Conservation (phyloP, 257 asterid genomes). For the Ilex asprella region DNA sequence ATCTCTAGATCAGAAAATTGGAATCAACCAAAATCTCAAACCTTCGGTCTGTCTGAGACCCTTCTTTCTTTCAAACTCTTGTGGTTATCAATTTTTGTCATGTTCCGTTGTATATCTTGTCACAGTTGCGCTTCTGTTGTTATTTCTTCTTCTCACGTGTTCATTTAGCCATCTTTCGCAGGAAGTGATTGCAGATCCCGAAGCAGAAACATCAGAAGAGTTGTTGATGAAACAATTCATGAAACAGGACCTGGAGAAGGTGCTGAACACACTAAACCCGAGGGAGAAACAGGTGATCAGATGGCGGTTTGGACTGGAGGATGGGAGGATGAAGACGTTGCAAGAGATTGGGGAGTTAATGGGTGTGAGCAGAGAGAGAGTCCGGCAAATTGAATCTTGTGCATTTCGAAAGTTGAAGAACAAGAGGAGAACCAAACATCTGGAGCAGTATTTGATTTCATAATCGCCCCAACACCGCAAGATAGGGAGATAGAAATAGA, state of each 20-base stretch:
- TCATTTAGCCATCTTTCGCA: constrained; percentile 13
- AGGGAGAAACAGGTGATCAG: constrained; percentile 75
- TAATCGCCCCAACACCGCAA: constrained; percentile 8
- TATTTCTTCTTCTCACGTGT: too few species aligned
- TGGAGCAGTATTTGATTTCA: constrained; percentile 61
- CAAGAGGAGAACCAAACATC: constrained; percentile 72
- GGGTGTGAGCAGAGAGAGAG: constrained; percentile 93
- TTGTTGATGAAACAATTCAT: constrained; percentile 62
- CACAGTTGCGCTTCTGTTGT: too few species aligned
- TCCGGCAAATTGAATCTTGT: constrained; percentile 76
- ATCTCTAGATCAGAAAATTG: constrained; percentile 88
- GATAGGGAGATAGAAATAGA: neutral
- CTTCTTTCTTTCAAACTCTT: neutral
- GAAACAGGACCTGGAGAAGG: constrained; percentile 74
- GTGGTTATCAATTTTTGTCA: too few species aligned
- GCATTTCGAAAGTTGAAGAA: constrained; percentile 87
- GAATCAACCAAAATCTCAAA: constrained; percentile 64
- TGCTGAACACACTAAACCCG: constrained; percentile 59
- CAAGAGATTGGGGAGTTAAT: constrained; percentile 91
- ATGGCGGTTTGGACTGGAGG: constrained; percentile 82
- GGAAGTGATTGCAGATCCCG: constrained; percentile 86
- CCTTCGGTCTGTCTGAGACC: constrained; percentile 48
- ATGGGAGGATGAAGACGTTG: constrained; percentile 78
- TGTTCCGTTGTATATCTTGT: too few species aligned
- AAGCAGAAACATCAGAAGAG: constrained; percentile 79